phyloP scores from a whole-genome alignment of 148 eudicot genomes.

The Chenopodium quinoa region DNA sequence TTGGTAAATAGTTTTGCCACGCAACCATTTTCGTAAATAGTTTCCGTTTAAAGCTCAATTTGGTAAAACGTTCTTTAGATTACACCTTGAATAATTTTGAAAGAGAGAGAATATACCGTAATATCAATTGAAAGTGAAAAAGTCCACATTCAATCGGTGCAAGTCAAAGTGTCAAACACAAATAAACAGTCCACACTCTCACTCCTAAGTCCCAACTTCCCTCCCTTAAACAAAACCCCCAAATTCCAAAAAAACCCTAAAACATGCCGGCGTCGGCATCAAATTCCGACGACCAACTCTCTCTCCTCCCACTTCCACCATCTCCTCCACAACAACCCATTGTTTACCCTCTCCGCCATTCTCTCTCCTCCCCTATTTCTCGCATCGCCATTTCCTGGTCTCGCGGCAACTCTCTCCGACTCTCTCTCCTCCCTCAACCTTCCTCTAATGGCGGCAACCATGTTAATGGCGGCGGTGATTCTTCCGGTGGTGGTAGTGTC shows the following conservation, averaged over 20 bases:
- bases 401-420: slow-evolving; percentile 81
- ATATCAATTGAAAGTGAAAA: too few relatives aligned
- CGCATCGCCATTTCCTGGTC: slow-evolving; percentile 81
- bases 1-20: too few relatives aligned
- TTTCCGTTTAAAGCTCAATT: too few relatives aligned
- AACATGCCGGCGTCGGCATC: slow-evolving; percentile 57
- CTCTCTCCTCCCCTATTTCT: slow-evolving; percentile 56
- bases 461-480: slow-evolving; percentile 4
- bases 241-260: not conserved
- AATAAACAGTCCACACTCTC: not conserved
- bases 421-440: slow-evolving; percentile 46
- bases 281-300: slow-evolving; percentile 37
- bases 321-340: slow-evolving; percentile 24
- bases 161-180: too few relatives aligned
- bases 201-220: not conserved
- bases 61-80: too few relatives aligned
- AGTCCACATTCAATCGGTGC: too few relatives aligned
- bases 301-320: slow-evolving; percentile 29
- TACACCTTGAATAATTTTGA: too few relatives aligned
- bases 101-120: too few relatives aligned
- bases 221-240: not conserved
- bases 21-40: too few relatives aligned
- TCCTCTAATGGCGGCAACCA: not conserved
- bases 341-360: slow-evolving; percentile 60
- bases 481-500: slow-evolving; percentile 48